Evolutionary conservation across 352 stramenopile genomes (phyloP).

Genomic region (Phytophthora ramorum): DNA sequence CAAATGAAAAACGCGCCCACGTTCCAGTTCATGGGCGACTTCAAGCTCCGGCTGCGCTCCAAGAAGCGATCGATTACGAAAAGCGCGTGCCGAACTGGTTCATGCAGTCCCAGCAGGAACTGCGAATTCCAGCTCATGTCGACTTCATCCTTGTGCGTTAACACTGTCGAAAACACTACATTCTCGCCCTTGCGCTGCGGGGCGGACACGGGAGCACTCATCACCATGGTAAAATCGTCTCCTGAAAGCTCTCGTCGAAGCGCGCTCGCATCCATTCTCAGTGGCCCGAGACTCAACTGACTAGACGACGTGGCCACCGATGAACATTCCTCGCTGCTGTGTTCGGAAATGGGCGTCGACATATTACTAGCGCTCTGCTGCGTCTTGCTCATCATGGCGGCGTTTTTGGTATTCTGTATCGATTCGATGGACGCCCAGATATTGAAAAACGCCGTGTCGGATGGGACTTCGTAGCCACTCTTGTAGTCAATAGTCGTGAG

Average conservation of each 20-base stretch:
- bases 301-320: slow-evolving; percentile 25
- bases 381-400: slow-evolving; percentile 32
- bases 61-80: slow-evolving; percentile 88
- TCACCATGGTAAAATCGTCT: slow-evolving; percentile 50
- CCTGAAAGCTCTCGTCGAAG: slow-evolving; percentile 46
- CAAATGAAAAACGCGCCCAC: slow-evolving; percentile 78
- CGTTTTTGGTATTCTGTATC: slow-evolving; percentile 29
- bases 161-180: slow-evolving; percentile 76
- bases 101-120: slow-evolving; percentile 79
- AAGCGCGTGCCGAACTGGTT: slow-evolving; percentile 81
- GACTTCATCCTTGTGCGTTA: slow-evolving; percentile 53
- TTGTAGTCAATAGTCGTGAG: slow-evolving; percentile 81
- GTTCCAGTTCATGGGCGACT: slow-evolving; percentile 56
- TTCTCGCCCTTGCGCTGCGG: slow-evolving; percentile 46
- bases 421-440: slow-evolving; percentile 57
- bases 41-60: slow-evolving; percentile 56
- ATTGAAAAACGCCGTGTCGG: slow-evolving; percentile 47
- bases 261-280: slow-evolving; percentile 40
- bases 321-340: slow-evolving; percentile 44
- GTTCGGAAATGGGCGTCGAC: slow-evolving; percentile 49
- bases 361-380: slow-evolving; percentile 35
- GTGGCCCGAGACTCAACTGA: slow-evolving; percentile 29
- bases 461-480: slow-evolving; percentile 57
- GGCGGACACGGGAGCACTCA: slow-evolving; percentile 53
- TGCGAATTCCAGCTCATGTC: slow-evolving; percentile 78